Base-by-base conservation (phyloP, 352 stramenopile genomes). In the Albugo candida region DNA sequence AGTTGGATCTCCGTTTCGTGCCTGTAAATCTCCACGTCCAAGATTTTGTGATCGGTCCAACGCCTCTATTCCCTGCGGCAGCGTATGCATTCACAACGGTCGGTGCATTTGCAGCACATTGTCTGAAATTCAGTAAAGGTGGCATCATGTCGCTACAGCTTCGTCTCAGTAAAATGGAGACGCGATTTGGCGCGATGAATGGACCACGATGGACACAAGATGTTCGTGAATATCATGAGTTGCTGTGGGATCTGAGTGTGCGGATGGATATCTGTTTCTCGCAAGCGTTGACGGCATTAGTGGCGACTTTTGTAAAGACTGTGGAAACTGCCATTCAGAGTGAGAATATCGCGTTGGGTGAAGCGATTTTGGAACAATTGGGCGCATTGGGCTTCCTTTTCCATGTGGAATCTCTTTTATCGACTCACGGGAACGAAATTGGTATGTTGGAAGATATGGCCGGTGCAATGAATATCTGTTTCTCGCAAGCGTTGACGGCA, bases 361-460 rank as follows among this genome's bases (percentile, higher is more conserved):
- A 58, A 19, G 12, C 13, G 48, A 50, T 55, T 5, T 17, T 58
- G 13, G 8, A 55, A 11, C 36, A 55, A 35, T 43, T 54, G 24
- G 54, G 46, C 16, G 31, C 35, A n/a, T 16, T 58, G 16, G 52
- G 52, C 12, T 89, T 86, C 45, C 54, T 89, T 0, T 89, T 89
- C 47, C 61, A 89, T 39, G 71, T 89, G 10, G 76, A 89, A 48
- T 86, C 73, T 67, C 57, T 89, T 1, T 68, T 89, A 18, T 89
- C 73, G 0, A 92, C 76, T 2, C 76, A 88, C 39, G 79, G 79
- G n/a, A 92, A 88, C 27, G 79, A 92, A 51, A 73, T 71, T 2
- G 79, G 76, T 10, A 92, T 92, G 79, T 59, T 92, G 4, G 79
- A 92, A 55, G 79, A 92, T 42, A 89, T 89, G 76, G 72, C 76